These are phyloP conservation scores for Aspergillus hancockii DNA, from an alignment of 495 filamentous ascomycete genomes.

Conservation along the genomic window DNA sequence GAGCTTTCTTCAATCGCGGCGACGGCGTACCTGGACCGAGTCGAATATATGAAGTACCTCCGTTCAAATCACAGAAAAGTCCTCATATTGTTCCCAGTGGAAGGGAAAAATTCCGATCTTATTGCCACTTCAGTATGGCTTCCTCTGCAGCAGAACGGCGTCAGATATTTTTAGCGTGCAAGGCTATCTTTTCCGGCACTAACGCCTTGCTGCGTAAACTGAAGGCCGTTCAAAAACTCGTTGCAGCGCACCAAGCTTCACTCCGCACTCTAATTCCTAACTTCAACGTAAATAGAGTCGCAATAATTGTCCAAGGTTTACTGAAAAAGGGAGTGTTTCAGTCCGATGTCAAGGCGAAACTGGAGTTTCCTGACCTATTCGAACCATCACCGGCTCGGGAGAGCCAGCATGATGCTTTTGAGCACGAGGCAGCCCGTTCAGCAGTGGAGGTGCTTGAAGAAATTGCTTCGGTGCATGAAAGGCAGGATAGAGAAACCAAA, in stretches of 20 bases:
- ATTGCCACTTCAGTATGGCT: not conserved
- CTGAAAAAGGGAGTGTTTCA: not conserved
- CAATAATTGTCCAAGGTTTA: not conserved
- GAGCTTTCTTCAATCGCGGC: too few relatives aligned
- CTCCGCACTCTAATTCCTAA: not conserved
- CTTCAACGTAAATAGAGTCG: not conserved
- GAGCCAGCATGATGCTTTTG: conserved; percentile 19
- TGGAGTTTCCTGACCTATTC: not conserved
- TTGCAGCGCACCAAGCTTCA: not conserved
- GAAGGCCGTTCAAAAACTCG: not conserved
- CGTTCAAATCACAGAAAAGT: too few relatives aligned
- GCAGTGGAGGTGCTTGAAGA: conserved; percentile 11
- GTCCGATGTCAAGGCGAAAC: not conserved
- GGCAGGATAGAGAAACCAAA: not conserved
- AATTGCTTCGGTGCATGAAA: conserved; percentile 3
- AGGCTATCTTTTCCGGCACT: conserved; percentile 3
- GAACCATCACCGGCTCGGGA: conserved; percentile 15
- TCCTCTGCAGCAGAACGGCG: not conserved
- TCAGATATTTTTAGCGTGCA: conserved; percentile 3
- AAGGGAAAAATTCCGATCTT: not conserved
- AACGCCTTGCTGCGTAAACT: not conserved
- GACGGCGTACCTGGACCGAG: too few relatives aligned
- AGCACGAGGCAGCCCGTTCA: conserved; percentile 10
- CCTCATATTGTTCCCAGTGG: too few relatives aligned
- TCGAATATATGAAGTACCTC: too few relatives aligned